Evolutionary conservation across 2,329 filamentous ascomycete species (phyloP), one percentile per base, ranked within the genome.

Genomic region (Colletotrichum acutatum): DNA sequence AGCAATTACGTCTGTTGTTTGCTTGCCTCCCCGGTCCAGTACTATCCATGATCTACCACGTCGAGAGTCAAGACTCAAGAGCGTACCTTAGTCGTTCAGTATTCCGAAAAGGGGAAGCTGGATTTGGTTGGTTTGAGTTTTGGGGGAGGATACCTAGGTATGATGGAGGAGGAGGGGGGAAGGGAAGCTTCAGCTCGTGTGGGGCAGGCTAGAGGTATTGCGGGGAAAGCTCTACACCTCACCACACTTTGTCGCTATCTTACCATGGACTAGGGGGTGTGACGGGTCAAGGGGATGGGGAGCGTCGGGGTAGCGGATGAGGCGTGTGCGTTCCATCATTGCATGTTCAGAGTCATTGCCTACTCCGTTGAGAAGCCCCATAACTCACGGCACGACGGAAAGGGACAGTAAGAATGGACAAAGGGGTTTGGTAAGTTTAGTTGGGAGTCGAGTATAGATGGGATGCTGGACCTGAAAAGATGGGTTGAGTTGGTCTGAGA

Each of bases 271-370:
- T 24, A 26, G 52, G 12, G 22, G 61, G 60, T 12, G 34, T n/a
- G 58, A 69, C 59, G 69, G 65, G 22, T 58, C 52, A 72, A 72
- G 53, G 62, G 69, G 69, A 69, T 53, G 60, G 58, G 37, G 42
- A 24, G 59, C 32, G n/a, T 72, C 69, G 69, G 69, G 59, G 42
- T 72, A 72, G 69, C 69, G 69, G 69, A 72, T 72, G 69, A 63
- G 65, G 58, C 42, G 52, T 57, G 53, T 59, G 69, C 52, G 49
- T 63, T 28, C 24, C 19, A 42, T 65, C 22, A 24, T 26, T 46
- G 12, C 42, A 52, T 42, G 64, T 53, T n/a, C 14, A n/a, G 52
- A 49, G 22, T 11, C 42, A 34, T 46, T 19, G 37, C 37, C 37
- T 42, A 42, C 37, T 42, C 16, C 37, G 16, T 42, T 7, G 11